Base-by-base conservation (phyloP, 352 stramenopile species). In the Pythium rhizo-oryzae region DNA sequence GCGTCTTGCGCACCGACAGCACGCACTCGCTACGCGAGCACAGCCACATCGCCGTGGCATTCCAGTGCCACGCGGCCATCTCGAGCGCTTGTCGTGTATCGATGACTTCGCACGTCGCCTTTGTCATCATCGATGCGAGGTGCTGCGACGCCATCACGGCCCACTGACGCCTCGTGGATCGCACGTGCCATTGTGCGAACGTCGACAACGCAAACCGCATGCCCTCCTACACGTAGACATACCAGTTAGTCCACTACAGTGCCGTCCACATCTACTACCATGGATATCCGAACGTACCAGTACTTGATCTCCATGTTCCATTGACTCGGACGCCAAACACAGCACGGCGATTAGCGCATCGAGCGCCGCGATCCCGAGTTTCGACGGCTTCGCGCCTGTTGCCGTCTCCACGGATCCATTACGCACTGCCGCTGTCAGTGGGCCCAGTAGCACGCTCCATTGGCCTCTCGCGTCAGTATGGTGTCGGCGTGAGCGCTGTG, bases 31-130 rank as follows among this genome's bases (percentile, higher is more conserved):
- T 83, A 18, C 85, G 79, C 5, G 77, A 71, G 62, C 83, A 91
- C 60, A 92, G 24, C 46, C 88, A 68, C 66, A 80, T 58, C 11
- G 65, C 75, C 1, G 70, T 74, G 28, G 74, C 62, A 16, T 76
- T 80, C 85, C 83, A 93, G 54, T 93, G 83, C 85, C 85, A 93
- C n/a, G 67, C 73, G 1, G 91, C 18, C 62, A 82, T 74, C 23
- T 64, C 7, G 81, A 7, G 9, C 49, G 60, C 37, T 33, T 67
- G 44, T 33, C 23, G 1, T 23, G 46, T 24, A 2, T 63, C 44
- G 21, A 11, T 54, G 2, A 8, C 21, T n/a, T n/a, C 57, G 18
- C 18, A 56, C 5, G 25, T 43, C n/a, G 28, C 23, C 56, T 59
- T n/a, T 2, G 28, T 33, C 28, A 33, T 33, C 5, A 69, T 12